Base-by-base conservation (phyloP, 805 yeast species). In the Saturnispora dispora region DNA sequence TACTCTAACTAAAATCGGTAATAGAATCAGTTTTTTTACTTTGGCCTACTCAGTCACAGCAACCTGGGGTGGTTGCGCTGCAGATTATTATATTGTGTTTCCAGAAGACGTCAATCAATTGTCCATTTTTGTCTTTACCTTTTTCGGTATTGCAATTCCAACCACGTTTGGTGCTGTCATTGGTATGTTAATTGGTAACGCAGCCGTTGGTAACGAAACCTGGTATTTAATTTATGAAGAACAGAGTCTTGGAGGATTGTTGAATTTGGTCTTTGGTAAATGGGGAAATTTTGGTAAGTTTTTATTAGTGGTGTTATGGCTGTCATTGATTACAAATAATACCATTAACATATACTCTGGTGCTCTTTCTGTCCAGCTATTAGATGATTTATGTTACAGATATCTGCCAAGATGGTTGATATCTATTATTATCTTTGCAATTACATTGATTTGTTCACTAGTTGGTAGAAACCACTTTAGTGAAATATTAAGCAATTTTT, bases 41-140 rank as follows among this genome's bases (percentile, higher is more conserved):
- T 71, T 87, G 51, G 74, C 82, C 43, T 86, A 85, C 60, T 81
- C 95, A 28, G 81, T 84, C 45, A 87, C 96, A 3, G 78, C 88
- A 3, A 86, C 96, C 1, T 88, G 96, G 96, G 90, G 95, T 43
- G 83, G 90, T 2, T 77, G 86, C 54, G 87, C 96, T 0, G 75
- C 90, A 0, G 96, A 88, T 66, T 88, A 88, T 65, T 86, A 86
- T 64, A 78, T 88, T 46, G 71, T 87, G 47, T 81, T 88, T 58
- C 96, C 96, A 1, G 91, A 85, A 59, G 71, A 74, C 40, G 78
- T 87, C 0, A 74, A 85, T 2, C 78, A 78, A 50, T 54, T 64
- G 50, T 75, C 74, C 52, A 71, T 83, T 1, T 85, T 81, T 59
- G 22, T 67, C 18, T 68, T 83, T 56, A 87, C 95, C 0, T 81